A percentile compares a stretch with the other conserved stretches of the same genome.
Conservation (phyloP, 192 early-diverging fungal species). For the Funneliformis geosporum region DNA sequence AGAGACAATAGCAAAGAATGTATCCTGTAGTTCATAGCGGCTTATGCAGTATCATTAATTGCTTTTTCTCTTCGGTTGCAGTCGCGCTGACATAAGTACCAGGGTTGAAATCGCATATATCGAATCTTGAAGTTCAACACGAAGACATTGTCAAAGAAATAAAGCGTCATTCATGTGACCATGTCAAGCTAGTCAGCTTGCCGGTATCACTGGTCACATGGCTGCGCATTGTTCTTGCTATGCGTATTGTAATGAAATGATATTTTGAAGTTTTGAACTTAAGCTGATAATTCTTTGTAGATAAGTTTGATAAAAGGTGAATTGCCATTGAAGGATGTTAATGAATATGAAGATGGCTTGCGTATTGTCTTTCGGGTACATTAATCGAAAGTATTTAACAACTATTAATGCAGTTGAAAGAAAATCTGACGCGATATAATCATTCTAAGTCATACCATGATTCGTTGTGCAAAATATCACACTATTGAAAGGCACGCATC, state of each 20-base stretch:
- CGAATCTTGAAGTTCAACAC: constrained; percentile 4
- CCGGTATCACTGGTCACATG: background rate
- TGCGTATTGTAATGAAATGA: constrained; percentile 8
- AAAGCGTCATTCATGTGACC: constrained; percentile 3
- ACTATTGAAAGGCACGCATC: constrained; percentile 15
- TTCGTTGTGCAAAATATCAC: constrained; percentile 3
- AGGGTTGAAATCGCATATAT: constrained; percentile 21
- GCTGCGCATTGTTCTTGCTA: constrained; percentile 17
- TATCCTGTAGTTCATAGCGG: background rate
- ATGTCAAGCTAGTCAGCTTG: constrained; percentile 18
- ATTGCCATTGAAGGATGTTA: constrained; percentile 20
- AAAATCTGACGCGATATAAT: constrained; percentile 7
- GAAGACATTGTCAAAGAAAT: constrained; percentile 2
- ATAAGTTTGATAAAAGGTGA: constrained; percentile 17
- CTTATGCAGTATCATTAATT: constrained; percentile 20
- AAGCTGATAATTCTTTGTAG: constrained; percentile 21
- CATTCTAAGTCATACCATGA: constrained; percentile 22
- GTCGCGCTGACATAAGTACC: background rate
- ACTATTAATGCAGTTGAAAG: constrained; percentile 15
- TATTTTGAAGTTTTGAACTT: constrained; percentile 5
- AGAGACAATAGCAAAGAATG: constrained; percentile 19
- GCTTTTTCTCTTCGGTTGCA: background rate
- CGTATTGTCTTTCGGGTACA: constrained; percentile 21
- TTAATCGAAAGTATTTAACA: constrained; percentile 19
- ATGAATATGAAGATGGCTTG: constrained; percentile 11